Evolutionary conservation across 805 yeast genomes (phyloP), one percentile per base, ranked within the genome.

Genomic region (Phaffomyces thermotolerans): DNA sequence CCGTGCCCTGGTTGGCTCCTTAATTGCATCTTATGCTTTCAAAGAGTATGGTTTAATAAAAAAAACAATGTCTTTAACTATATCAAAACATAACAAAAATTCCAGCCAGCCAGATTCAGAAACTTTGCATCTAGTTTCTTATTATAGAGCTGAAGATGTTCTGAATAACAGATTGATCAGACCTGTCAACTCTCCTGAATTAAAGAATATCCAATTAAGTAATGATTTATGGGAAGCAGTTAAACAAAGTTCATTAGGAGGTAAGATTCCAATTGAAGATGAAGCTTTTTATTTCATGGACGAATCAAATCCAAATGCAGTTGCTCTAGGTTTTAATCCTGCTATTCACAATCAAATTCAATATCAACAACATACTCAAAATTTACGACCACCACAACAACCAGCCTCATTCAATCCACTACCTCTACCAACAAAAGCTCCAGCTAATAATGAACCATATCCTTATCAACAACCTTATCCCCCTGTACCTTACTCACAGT

Each of bases 121-220:
- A 52, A 76, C 84, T 4, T 65, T 81, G 38, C 96, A 91, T 57
- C 63, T 90, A 44, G 78, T 90, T 3, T 79, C 90, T 8, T 90
- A 90, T 62, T 90, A 87, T 58, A 68, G 75, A 27, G 81, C 88
- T 0, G 76, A 76, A 18, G 96, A 90, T 59, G 93, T 88, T 4
- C 56, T 76, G 41, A 65, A 68, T 30, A 79, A 81, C 6, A 67
- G 65, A 34, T 65, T 89, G 37, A 54, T 62, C 0, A 66, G 80
- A 23, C 95, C 95, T 0, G 66, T 78, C 5, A 74, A 74, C 34
- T 63, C 73, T 8, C 70, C 74, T 8, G 52, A 58, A 17, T 69
- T 86, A 43, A 72, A 72, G 45, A 72, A 76, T 45, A 49, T 78
- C 0, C 60, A 61, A 15, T 70, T 82, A 7, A 66, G 76, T 4